phyloP scores from a whole-genome alignment of 2,329 filamentous ascomycete genomes.

The Pleomassaria siparia region DNA sequence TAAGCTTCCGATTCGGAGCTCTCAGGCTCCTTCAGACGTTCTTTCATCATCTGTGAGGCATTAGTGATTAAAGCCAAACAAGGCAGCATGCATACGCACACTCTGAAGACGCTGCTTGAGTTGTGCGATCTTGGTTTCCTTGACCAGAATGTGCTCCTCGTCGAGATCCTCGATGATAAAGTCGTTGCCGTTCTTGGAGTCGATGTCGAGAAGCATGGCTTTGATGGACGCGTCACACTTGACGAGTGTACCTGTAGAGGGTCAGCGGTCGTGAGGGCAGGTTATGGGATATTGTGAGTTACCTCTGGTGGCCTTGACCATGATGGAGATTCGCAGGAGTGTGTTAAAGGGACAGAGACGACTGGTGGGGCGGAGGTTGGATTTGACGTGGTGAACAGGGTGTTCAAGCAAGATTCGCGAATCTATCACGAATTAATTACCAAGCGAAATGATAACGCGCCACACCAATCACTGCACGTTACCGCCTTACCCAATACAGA shows the following conservation, averaged over 20 bases:
- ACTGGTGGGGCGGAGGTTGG: not conserved
- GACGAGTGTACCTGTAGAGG: constrained; percentile 65
- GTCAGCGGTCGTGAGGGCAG: constrained; percentile 2
- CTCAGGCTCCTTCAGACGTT: constrained; percentile 40
- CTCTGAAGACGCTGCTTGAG: constrained; percentile 71
- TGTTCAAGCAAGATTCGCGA: no score
- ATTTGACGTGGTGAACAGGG: constrained; percentile 27
- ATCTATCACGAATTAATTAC: not conserved
- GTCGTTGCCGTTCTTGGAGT: constrained; percentile 65
- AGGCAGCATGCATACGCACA: constrained; percentile 45
- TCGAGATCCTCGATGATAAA: constrained; percentile 81
- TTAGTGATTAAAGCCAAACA: constrained; percentile 7
- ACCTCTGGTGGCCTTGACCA: constrained; percentile 63
- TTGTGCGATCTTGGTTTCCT: constrained; percentile 68
- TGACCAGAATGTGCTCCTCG: constrained; percentile 73
- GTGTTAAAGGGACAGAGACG: not conserved
- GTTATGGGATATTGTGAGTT: not conserved
- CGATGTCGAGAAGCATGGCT: constrained; percentile 78
- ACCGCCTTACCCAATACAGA: not conserved
- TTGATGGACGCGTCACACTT: constrained; percentile 87
- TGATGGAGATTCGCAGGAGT: constrained; percentile 32
- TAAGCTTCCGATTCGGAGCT: constrained; percentile 37
- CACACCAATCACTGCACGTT: not conserved
- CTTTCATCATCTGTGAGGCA: constrained; percentile 37
- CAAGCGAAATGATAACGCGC: not conserved